These are phyloP conservation scores for Picea mariana DNA, from an alignment of 83 land plant genomes.

Conservation along the genomic window DNA sequence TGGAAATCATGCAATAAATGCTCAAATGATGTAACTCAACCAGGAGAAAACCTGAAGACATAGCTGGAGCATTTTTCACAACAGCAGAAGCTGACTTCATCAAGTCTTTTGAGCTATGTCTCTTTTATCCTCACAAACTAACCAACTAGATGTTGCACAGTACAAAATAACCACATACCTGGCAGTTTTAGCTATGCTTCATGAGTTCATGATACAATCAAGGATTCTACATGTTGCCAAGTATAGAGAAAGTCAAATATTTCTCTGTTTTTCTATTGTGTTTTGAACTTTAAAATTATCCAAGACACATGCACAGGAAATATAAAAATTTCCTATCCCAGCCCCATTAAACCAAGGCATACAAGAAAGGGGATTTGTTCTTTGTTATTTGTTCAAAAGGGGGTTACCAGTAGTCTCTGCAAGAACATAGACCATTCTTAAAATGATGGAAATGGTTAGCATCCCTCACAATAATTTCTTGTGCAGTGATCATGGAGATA, in stretches of 20 bases:
- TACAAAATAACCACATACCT: too few species aligned
- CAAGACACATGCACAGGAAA: too few species aligned
- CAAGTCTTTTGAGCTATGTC: not conserved
- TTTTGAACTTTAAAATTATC: not conserved
- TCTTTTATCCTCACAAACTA: not conserved
- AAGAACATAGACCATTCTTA: constrained; percentile 26
- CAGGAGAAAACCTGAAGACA: too few species aligned
- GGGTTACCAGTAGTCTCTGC: constrained; percentile 26
- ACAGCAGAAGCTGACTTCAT: not conserved
- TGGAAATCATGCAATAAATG: too few species aligned
- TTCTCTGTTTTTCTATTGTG: not conserved
- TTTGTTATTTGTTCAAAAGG: not conserved
- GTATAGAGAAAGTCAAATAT: not conserved
- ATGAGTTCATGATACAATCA: not conserved
- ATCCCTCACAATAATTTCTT: constrained; percentile 26
- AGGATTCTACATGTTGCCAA: not conserved
- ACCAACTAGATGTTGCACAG: not conserved
- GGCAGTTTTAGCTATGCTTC: constrained; percentile 5
- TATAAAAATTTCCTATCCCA: too few species aligned
- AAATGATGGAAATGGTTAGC: constrained; percentile 30
- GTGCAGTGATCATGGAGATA: constrained; percentile 12
- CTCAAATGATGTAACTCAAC: too few species aligned
- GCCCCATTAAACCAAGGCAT: not conserved
- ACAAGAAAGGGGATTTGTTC: not conserved
- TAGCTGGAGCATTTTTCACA: too few species aligned